Conservation (phyloP, 805 yeast genomes). For the Crinitomyces ghanaensis region DNA sequence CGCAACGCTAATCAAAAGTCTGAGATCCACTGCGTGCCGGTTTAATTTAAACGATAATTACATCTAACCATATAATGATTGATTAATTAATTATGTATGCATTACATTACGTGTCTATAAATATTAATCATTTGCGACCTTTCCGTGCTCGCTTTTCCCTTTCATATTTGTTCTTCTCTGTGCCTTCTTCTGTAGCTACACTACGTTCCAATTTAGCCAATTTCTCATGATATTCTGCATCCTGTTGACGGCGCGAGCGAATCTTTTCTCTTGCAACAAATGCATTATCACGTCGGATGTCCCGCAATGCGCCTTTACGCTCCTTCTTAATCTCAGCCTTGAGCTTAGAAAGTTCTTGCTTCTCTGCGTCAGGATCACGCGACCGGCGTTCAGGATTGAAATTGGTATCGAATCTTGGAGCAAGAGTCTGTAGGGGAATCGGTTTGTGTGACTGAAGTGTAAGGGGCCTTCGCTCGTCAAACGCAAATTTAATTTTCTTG, state of each 20-base stretch:
- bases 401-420: slow-evolving; percentile 91
- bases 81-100: no score
- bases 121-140: slow-evolving; percentile 22
- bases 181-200: slow-evolving; percentile 88
- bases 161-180: slow-evolving; percentile 86
- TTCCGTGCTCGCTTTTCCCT: slow-evolving; percentile 64
- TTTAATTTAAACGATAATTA: slow-evolving; percentile 10
- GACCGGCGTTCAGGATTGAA: slow-evolving; percentile 93
- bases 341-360: slow-evolving; percentile 76
- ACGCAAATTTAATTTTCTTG: slow-evolving; percentile 39
- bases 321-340: slow-evolving; percentile 83
- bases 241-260: slow-evolving; percentile 60
- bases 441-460: slow-evolving; percentile 75
- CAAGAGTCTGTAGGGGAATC: slow-evolving; percentile 68
- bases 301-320: slow-evolving; percentile 76
- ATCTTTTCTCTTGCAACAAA: slow-evolving; percentile 82
- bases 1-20: slow-evolving; percentile 78
- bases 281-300: slow-evolving; percentile 76
- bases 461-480: slow-evolving; percentile 53
- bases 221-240: slow-evolving; percentile 75
- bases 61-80: no score
- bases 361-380: slow-evolving; percentile 68
- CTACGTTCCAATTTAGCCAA: slow-evolving; percentile 80
- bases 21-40: slow-evolving; percentile 44
- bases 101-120: not conserved